These are phyloP conservation scores for Cladosporium halotolerans DNA, from an alignment of 2,329 filamentous ascomycete species.

Conservation along the genomic window DNA sequence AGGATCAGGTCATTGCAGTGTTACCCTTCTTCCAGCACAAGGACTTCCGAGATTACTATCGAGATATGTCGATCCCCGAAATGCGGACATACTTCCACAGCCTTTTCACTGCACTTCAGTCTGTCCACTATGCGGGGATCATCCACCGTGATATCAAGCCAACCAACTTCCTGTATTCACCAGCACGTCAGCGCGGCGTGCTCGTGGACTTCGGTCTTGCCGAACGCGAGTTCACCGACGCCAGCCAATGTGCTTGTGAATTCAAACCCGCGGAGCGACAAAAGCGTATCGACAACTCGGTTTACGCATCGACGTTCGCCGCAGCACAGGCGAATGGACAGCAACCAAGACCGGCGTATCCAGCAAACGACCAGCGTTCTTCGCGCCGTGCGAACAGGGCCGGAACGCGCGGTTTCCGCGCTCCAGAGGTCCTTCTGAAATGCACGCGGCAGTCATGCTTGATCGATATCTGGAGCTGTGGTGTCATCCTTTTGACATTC, in stretches of 20 bases:
- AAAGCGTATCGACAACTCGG: conserved; percentile 47
- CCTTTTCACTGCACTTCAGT: conserved; percentile 75
- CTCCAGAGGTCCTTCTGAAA: conserved; percentile 93
- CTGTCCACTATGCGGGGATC: conserved; percentile 77
- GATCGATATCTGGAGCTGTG: conserved; percentile 95
- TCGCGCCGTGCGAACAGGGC: conserved; percentile 89
- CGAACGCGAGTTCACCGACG: conserved; percentile 65
- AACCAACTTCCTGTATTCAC: conserved; percentile 94
- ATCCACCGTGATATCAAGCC: conserved; percentile 65
- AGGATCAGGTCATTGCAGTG: conserved; percentile 91
- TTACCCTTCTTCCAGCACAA: conserved; percentile 92
- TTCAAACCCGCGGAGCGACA: conserved; percentile 58
- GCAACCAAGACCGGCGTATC: conserved; percentile 57
- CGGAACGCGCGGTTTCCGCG: conserved; percentile 90
- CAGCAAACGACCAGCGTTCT: conserved; percentile 80
- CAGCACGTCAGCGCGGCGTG: conserved; percentile 71
- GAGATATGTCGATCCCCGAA: conserved; percentile 77
- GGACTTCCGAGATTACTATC: conserved; percentile 92
- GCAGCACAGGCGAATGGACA: conserved; percentile 20
- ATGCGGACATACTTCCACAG: conserved; percentile 86
- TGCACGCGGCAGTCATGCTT: conserved; percentile 88
- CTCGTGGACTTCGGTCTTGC: conserved; percentile 99
- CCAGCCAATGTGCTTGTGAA: conserved; percentile 75
- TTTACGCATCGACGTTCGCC: conserved; percentile 51
- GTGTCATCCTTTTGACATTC: conserved; percentile 94